Conservation (phyloP, 371 early-diverging fungal species). For the Mortierella sp. region DNA sequence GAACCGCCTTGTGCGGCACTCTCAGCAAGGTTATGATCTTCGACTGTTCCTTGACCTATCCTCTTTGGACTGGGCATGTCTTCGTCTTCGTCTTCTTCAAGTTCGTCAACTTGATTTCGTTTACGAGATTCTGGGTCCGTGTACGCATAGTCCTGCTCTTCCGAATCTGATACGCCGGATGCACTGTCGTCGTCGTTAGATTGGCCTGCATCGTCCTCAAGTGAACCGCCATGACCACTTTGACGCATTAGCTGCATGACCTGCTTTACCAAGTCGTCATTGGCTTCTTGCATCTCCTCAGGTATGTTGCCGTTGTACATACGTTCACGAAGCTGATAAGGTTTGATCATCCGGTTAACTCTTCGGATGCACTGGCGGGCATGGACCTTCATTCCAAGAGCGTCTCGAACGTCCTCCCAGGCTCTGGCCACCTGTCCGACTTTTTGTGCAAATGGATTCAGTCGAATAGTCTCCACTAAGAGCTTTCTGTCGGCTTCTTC, state of each 20-base stretch:
- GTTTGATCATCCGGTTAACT: conserved; percentile 53
- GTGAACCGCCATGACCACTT: conserved; percentile 26
- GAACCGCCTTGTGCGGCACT: no score
- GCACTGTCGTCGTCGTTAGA: conserved; percentile 43
- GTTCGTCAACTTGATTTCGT: background rate
- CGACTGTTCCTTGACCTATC: no score
- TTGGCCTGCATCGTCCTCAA: conserved; percentile 36
- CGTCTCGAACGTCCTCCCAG: conserved; percentile 54
- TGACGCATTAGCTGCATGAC: conserved; percentile 50
- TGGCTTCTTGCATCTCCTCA: conserved; percentile 43
- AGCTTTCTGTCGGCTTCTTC: conserved; percentile 44
- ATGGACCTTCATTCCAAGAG: conserved; percentile 53
- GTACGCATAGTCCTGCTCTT: conserved; percentile 21
- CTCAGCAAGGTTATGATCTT: no score
- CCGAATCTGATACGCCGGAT: conserved; percentile 35
- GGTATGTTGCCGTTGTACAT: conserved; percentile 56
- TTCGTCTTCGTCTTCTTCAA: conserved; percentile 22
- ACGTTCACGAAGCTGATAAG: conserved; percentile 40
- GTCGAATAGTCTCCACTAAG: conserved; percentile 39
- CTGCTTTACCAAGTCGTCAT: conserved; percentile 52
- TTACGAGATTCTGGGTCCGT: background rate
- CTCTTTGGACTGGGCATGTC: background rate
- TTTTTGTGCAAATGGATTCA: conserved; percentile 54
- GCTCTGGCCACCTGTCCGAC: conserved; percentile 54
- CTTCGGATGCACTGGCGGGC: conserved; percentile 51